phyloP scores from a whole-genome alignment of 441 rosid genomes.

The Bruguiera hainesii region DNA sequence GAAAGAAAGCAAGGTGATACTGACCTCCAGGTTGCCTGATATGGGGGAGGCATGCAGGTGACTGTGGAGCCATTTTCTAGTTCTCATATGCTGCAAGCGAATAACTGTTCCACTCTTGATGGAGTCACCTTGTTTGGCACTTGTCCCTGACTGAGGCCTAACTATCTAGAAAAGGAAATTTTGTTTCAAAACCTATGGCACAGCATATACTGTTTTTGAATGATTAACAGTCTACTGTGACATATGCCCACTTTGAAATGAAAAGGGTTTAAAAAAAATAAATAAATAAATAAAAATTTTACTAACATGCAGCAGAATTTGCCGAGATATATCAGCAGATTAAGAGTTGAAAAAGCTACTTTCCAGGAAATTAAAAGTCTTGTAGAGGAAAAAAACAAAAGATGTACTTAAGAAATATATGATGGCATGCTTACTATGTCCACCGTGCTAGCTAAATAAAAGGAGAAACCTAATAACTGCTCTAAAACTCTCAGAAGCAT shows the following conservation, averaged over 20 bases:
- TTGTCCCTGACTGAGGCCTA: slow-evolving; percentile 52
- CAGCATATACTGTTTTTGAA: neutral
- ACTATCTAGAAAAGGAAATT: slow-evolving; percentile 50
- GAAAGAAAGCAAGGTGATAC: slow-evolving; percentile 12
- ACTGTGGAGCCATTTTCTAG: slow-evolving; percentile 93
- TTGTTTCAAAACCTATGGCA: slow-evolving; percentile 7
- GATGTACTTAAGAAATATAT: no score
- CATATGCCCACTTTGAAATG: no score
- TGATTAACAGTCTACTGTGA: no score
- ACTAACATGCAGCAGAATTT: neutral
- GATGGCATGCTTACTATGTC: no score
- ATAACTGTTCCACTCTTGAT: slow-evolving; percentile 64
- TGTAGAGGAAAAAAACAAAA: no score
- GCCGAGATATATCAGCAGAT: neutral
- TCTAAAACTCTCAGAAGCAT: no score
- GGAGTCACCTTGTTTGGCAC: slow-evolving; percentile 79
- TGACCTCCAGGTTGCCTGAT: slow-evolving; percentile 93
- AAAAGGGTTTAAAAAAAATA: neutral
- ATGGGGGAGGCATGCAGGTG: slow-evolving; percentile 93
- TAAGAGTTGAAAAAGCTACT: no score
- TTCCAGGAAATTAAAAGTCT: no score
- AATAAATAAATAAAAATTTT: neutral
- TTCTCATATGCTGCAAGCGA: slow-evolving; percentile 87
- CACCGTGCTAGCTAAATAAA: no score
- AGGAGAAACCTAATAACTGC: no score